Evolutionary conservation across 2,329 filamentous ascomycete species (phyloP).

Genomic region (Stachybotrys echinatus): DNA sequence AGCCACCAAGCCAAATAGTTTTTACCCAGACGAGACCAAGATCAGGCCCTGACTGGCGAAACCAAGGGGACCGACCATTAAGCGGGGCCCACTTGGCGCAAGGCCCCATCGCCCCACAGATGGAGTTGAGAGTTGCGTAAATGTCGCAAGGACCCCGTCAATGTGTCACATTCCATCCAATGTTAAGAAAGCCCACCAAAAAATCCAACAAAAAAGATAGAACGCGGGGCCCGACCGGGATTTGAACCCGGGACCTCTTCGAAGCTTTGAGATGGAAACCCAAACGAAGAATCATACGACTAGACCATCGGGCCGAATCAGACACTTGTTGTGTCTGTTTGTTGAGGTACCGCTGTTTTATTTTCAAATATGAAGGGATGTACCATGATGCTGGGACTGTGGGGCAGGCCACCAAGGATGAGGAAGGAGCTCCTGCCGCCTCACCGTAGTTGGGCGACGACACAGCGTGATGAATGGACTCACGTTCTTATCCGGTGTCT

Average conservation of each 20-base stretch:
- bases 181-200: constrained; percentile 1
- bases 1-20: too few relatives aligned
- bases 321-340: not conserved
- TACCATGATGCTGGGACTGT: too few relatives aligned
- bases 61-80: too few relatives aligned
- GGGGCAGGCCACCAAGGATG: too few relatives aligned
- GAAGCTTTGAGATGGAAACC: constrained; percentile 6
- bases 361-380: not conserved
- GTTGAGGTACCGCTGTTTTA: not conserved
- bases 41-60: too few relatives aligned
- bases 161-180: not conserved
- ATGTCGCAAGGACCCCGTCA: not conserved
- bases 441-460: too few relatives aligned
- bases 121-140: not conserved
- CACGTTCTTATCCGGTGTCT: too few relatives aligned
- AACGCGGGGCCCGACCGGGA: constrained; percentile 18
- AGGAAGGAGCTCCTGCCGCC: too few relatives aligned
- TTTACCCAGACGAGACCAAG: too few relatives aligned
- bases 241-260: constrained; percentile 28
- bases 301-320: constrained; percentile 21
- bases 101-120: too few relatives aligned
- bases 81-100: too few relatives aligned
- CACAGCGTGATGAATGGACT: too few relatives aligned
- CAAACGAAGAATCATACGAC: constrained; percentile 29
- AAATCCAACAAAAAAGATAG: constrained; percentile 6